phyloP scores from a whole-genome alignment of 2,329 filamentous ascomycete species.

The Mycosphaerelloides madeirae region DNA sequence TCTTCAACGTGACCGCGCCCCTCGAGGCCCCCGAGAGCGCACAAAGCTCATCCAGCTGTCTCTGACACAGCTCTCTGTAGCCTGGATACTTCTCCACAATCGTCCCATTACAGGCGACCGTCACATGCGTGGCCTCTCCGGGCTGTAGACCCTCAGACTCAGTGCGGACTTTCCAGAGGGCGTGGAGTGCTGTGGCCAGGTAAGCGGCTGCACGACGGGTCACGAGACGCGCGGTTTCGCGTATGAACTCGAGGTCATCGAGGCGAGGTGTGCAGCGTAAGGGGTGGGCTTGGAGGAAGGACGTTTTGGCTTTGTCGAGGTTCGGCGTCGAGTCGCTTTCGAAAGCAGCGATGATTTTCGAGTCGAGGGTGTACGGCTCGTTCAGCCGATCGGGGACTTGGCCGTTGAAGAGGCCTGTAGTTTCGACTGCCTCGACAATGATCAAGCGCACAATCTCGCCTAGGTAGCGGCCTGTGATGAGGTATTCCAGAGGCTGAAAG shows the following conservation, averaged over 20 bases:
- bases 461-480: conserved; percentile 59
- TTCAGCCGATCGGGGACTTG: conserved; percentile 50
- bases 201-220: conserved; percentile 58
- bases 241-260: conserved; percentile 47
- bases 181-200: conserved; percentile 59
- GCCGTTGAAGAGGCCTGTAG: conserved; percentile 53
- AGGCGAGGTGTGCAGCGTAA: conserved; percentile 39
- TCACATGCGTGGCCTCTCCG: conserved; percentile 34
- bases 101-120: conserved; percentile 71
- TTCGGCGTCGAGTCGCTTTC: conserved; percentile 44
- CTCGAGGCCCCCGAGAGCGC: conserved; percentile 36
- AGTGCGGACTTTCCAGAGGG: conserved; percentile 53
- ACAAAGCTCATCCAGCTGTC: conserved; percentile 56
- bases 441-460: conserved; percentile 61
- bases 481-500: conserved; percentile 62
- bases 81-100: conserved; percentile 74
- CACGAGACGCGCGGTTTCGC: conserved; percentile 49
- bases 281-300: conserved; percentile 51
- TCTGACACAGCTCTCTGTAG: conserved; percentile 60
- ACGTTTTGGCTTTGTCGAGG: conserved; percentile 37
- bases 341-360: conserved; percentile 54
- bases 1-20: conserved; percentile 57
- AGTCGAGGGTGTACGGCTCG: conserved; percentile 57
- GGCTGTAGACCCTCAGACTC: conserved; percentile 42
- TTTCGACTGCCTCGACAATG: conserved; percentile 55